phyloP scores from a whole-genome alignment of 2,329 filamentous ascomycete genomes.

The Colletotrichum tamarilloi region DNA sequence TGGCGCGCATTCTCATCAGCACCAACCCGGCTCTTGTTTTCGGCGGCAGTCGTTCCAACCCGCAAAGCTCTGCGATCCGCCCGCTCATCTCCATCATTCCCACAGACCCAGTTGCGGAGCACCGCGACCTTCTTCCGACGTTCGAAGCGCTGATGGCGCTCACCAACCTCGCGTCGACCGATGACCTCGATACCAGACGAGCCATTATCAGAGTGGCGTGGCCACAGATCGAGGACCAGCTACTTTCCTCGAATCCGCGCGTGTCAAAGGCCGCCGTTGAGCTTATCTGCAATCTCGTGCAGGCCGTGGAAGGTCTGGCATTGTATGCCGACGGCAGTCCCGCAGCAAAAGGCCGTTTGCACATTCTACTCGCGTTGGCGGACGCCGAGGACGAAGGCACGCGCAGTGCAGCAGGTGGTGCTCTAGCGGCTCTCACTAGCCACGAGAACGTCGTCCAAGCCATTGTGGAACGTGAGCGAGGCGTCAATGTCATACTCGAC shows the following conservation, averaged over 20 bases:
- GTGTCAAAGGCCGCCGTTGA: slow-evolving; percentile 88
- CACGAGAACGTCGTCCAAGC: slow-evolving; percentile 80
- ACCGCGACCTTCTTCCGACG: slow-evolving; percentile 83
- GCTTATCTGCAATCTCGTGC: slow-evolving; percentile 90
- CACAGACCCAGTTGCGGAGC: slow-evolving; percentile 70
- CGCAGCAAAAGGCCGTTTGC: slow-evolving; percentile 78
- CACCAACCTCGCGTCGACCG: slow-evolving; percentile 89
- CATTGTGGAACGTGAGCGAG: slow-evolving; percentile 77
- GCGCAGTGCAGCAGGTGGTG: slow-evolving; percentile 86
- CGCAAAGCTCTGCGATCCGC: slow-evolving; percentile 83
- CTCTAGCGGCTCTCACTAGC: slow-evolving; percentile 84
- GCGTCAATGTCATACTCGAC: slow-evolving; percentile 81
- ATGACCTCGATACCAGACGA: slow-evolving; percentile 72
- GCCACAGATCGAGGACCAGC: slow-evolving; percentile 82
- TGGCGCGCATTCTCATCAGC: slow-evolving; percentile 87
- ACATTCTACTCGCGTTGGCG: slow-evolving; percentile 87
- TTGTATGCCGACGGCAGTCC: slow-evolving; percentile 76
- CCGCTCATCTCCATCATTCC: slow-evolving; percentile 81
- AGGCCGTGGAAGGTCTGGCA: slow-evolving; percentile 72
- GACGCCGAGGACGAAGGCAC: slow-evolving; percentile 87
- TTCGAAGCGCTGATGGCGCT: slow-evolving; percentile 93
- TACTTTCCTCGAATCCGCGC: slow-evolving; percentile 79
- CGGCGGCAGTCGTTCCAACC: slow-evolving; percentile 76
- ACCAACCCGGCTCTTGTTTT: slow-evolving; percentile 89
- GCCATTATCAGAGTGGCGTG: slow-evolving; percentile 81